Conservation (phyloP, 495 filamentous ascomycete genomes). For the Evernia prunastri region DNA sequence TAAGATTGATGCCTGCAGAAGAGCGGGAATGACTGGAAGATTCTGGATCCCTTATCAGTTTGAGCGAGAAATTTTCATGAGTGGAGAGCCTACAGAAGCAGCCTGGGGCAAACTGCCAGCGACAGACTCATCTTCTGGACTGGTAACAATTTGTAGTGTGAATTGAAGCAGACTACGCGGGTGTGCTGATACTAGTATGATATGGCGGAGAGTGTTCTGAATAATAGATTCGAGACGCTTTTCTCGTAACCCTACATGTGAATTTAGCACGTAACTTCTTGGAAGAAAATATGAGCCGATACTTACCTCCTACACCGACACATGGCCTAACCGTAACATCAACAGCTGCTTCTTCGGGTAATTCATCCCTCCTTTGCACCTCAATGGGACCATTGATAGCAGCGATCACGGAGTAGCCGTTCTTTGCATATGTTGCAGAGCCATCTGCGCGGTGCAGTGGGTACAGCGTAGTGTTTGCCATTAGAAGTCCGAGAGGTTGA, state of each 20-base stretch:
- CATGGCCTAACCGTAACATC: constrained; percentile 87
- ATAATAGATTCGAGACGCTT: constrained; percentile 67
- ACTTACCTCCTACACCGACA: constrained; percentile 71
- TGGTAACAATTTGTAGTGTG: constrained; percentile 55
- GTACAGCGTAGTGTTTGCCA: constrained; percentile 33
- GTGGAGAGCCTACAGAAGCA: constrained; percentile 21
- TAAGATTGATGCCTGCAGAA: constrained; percentile 65
- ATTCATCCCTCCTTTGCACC: constrained; percentile 75
- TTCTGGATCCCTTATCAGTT: constrained; percentile 45
- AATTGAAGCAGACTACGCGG: constrained; percentile 63
- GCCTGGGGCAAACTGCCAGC: constrained; percentile 34
- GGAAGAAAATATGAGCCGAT: constrained; percentile 33
- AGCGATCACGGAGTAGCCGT: constrained; percentile 73
- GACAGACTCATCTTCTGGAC: constrained; percentile 49
- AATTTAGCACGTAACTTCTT: constrained; percentile 30
- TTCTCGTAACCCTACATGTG: constrained; percentile 57
- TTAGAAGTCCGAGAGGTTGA: neutral
- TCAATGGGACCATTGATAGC: constrained; percentile 92
- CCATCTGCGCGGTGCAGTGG: constrained; percentile 73
- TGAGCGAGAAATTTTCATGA: constrained; percentile 20
- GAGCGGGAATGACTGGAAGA: constrained; percentile 63
- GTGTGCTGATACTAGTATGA: constrained; percentile 62
- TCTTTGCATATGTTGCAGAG: constrained; percentile 72
- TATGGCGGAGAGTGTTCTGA: constrained; percentile 57
- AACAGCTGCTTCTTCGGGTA: constrained; percentile 81